Evolutionary conservation across 202 grass and related monocot species (phyloP).

Genomic region (Hordeum pubiflorum): DNA sequence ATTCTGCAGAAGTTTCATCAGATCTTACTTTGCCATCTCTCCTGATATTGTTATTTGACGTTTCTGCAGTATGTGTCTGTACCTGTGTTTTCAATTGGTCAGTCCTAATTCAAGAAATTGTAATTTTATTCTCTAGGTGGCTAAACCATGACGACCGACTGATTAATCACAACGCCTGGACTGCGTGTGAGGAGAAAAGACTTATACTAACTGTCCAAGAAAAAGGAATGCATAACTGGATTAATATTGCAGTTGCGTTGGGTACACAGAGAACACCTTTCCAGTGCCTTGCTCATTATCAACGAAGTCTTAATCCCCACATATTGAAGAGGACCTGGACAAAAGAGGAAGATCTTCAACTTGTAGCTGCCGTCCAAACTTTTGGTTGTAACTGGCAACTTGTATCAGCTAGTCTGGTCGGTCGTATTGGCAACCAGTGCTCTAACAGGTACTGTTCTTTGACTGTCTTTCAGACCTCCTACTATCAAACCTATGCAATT

Average conservation of each 20-base stretch:
- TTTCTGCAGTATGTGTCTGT: background rate
- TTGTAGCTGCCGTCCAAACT: conserved; percentile 51
- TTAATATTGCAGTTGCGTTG: conserved; percentile 64
- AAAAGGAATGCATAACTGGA: conserved; percentile 82
- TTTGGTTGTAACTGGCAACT: conserved; percentile 91
- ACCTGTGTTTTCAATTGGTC: background rate
- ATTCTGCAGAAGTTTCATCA: background rate
- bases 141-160: conserved; percentile 79
- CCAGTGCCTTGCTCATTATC: conserved; percentile 83
- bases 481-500: background rate
- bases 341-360: conserved; percentile 72
- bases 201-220: conserved; percentile 81
- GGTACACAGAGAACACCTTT: conserved; percentile 80
- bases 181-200: conserved; percentile 65
- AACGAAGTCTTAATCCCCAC: conserved; percentile 92
- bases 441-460: conserved; percentile 66
- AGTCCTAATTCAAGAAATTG: conserved; percentile 8
- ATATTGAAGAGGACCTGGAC: conserved; percentile 85
- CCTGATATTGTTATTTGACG: background rate
- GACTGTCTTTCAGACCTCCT: background rate
- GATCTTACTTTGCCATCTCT: background rate
- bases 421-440: conserved; percentile 81
- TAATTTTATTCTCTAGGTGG: conserved; percentile 49
- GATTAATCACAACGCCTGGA: conserved; percentile 76
- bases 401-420: conserved; percentile 56